Base-by-base conservation (phyloP, 2,329 filamentous ascomycete genomes). In the Paecilomyces niveus region DNA sequence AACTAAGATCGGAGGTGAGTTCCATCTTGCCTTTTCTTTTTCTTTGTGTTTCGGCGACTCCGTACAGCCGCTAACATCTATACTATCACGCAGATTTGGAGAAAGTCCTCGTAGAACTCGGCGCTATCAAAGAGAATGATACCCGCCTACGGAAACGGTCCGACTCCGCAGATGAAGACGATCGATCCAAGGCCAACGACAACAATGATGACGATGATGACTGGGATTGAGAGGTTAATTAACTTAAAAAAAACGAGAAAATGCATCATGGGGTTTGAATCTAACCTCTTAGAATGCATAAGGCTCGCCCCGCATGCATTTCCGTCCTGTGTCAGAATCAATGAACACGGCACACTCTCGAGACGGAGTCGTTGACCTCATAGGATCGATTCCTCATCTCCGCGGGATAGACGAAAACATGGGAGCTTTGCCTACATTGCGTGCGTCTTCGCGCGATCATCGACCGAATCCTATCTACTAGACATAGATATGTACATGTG, bases 41-140 rank as follows among this genome's bases (percentile, higher is more conserved):
- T 50, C 24, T 10, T 35, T 32, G 49, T 31, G 11, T 54, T 13
- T 29, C 26, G 2, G 26, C 7, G 26, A 29, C 26, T 29, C 26
- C 26, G 26, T 29, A 5, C 26, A 22, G 26, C 31, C 10, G 56
- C 32, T 54, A 9, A 45, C n/a, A 45, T 8, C 15, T 45, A 18
- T 21, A 2, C 18, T 10, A 13, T 35, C 6, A 21, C 22, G 57
- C 64, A 75, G 87, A 95, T 70, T 77, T 97, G 60, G 92, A 97
- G 71, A 84, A 87, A 64, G 72, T 97, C 49, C 78, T 99, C 39
- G 83, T 97, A 1, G 88, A 92, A 54, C 80, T 95, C 39, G 92
- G 92, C 2, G 93, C 92, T 1, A 79, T 97, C 15, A 84, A 86
- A 56, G 81, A 87, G 54, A 88, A 86, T 58, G 94, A 99, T 71